Evolutionary conservation across 2,329 filamentous ascomycete genomes (phyloP), one percentile per base, ranked within the genome.

Genomic region (Iodosphaeria phyllophila): DNA sequence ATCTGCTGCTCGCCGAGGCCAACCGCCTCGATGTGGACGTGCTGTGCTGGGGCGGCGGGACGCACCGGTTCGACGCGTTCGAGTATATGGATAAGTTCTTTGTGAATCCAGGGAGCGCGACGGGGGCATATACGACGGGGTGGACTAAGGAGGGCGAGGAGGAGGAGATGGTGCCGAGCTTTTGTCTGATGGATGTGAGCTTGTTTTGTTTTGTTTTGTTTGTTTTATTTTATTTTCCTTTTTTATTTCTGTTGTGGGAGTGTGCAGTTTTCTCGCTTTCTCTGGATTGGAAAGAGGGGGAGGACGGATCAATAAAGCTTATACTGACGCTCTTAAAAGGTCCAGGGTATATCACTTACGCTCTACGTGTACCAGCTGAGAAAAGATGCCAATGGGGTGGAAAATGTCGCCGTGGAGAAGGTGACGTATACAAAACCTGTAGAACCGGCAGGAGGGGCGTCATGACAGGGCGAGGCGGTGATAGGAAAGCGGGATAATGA

Each of bases 141-240:
- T 72, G 64, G 60, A 54, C 53, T 12, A 52, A 54, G 25, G 64
- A 63, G 20, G 58, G 53, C n/a, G n/a, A n/a, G n/a, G 69, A 77
- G 43, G 69, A 78, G 43, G 77, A 86, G 28, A 77, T 76, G 13
- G 74, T 73, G 28, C 86, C 86, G 14, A 92, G 83, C 47, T 93
- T 95, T 51, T 92, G 89, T 44, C 54, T 95, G 48, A 93, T 95
- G 86, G 86, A 95, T 64, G 84, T 93, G 50, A 58, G 82, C 74
- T 15, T n/a, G 18, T 19, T 19, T 19, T 8, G n/a, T n/a, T n/a
- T n/a, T n/a, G n/a, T n/a, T n/a, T n/a, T n/a, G n/a, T n/a, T n/a
- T n/a, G n/a, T n/a, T n/a, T n/a, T n/a, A n/a, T n/a, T n/a, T n/a
- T n/a, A n/a, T n/a, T n/a, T n/a, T n/a, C n/a, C n/a, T n/a, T n/a